Evolutionary conservation across 106 monocot genomes (phyloP).

Genomic region (Dendrobium officinale): DNA sequence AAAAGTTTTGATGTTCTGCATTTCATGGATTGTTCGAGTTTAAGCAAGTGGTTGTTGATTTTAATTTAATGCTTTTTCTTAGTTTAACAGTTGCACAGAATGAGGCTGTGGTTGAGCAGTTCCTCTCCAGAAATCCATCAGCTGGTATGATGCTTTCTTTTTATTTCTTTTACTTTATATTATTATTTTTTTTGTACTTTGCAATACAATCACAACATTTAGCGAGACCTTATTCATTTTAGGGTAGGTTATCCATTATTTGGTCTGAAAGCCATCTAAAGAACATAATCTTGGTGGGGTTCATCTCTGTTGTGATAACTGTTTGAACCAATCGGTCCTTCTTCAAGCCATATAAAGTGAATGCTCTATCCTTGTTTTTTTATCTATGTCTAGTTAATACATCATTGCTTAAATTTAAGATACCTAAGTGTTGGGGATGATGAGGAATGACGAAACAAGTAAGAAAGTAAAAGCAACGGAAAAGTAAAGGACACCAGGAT

Average conservation of each 20-base stretch:
- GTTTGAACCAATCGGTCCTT: neutral
- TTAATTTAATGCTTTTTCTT: conserved; percentile 10
- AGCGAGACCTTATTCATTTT: neutral
- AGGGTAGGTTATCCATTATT: neutral
- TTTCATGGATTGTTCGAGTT: neutral
- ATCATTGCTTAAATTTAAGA: neutral
- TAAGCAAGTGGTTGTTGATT: neutral
- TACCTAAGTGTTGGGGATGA: no score
- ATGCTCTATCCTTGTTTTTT: neutral
- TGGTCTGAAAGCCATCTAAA: neutral
- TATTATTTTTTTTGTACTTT: neutral
- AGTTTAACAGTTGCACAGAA: conserved; percentile 91
- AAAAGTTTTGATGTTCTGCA: neutral
- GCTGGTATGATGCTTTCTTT: conserved; percentile 54
- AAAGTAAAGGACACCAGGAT: no score
- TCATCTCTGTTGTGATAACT: neutral
- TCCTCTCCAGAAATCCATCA: conserved; percentile 53
- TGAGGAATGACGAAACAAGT: no score
- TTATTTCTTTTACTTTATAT: neutral
- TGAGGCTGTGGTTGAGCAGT: conserved; percentile 73
- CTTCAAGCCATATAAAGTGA: neutral
- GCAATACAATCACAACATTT: neutral
- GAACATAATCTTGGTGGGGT: neutral
- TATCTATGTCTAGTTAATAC: neutral
- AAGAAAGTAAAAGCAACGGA: no score